Conservation (phyloP, 176 grass and related monocot genomes). For the Aegilops longissima region DNA sequence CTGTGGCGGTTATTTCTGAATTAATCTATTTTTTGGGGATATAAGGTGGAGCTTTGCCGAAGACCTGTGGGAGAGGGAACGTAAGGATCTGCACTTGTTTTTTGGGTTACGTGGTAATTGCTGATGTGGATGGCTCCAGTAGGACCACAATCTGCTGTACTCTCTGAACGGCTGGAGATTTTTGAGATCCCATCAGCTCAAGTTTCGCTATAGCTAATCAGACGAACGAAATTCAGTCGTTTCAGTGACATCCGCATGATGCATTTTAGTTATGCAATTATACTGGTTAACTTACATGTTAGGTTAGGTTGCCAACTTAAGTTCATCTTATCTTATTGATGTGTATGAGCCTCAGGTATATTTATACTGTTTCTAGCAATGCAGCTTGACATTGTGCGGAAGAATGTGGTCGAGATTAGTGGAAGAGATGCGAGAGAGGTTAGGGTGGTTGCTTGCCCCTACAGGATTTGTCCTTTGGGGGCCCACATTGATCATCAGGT, state of each 20-base stretch:
- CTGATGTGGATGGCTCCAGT: not conserved
- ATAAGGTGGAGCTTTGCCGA: not conserved
- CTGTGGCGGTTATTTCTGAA: not conserved
- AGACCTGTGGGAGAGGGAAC: not conserved
- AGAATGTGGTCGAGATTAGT: conserved; percentile 65
- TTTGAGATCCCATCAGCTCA: not conserved
- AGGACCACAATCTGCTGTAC: not conserved
- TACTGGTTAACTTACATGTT: not conserved
- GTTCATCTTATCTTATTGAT: not conserved
- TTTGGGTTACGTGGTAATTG: not conserved
- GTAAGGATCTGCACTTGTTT: not conserved
- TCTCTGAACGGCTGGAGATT: not conserved
- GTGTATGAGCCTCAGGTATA: not conserved
- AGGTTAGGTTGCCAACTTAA: not conserved
- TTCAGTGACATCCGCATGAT: not conserved
- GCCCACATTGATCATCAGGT: conserved; percentile 98
- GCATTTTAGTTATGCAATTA: not conserved
- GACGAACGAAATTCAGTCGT: not conserved
- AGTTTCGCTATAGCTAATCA: not conserved
- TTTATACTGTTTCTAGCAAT: not conserved
- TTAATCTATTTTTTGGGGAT: not conserved
- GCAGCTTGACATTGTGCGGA: conserved; percentile 65
- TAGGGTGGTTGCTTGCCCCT: conserved; percentile 76
- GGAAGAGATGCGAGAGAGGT: conserved; percentile 46
- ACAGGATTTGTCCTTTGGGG: conserved; percentile 93